A percentile compares a stretch with the other conserved stretches of the same genome.
Conservation (phyloP, 768 basidiomycete genomes). For the Lentinula sp. region DNA sequence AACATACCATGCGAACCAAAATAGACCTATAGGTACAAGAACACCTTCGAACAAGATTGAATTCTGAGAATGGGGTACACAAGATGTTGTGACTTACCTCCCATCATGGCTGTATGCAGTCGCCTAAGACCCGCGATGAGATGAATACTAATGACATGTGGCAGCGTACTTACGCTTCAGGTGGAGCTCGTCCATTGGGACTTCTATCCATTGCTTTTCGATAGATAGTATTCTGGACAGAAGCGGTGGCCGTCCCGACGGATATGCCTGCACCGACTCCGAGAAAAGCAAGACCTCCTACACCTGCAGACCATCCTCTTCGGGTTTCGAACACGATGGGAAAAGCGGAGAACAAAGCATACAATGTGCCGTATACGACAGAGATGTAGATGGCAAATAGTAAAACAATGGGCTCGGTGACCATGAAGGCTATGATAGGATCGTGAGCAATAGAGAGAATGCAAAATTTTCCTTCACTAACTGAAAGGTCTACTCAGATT, state of each 20-base stretch:
- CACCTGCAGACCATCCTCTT: conserved; percentile 30
- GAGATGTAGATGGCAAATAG: conserved; percentile 53
- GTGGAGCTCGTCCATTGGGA: conserved; percentile 43
- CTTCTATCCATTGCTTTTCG: conserved; percentile 41
- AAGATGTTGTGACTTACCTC: conserved; percentile 25
- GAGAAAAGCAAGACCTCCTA: conserved; percentile 57
- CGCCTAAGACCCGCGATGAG: conserved; percentile 26
- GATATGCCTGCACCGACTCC: conserved; percentile 57
- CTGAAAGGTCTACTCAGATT: conserved; percentile 55
- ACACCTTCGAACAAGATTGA: conserved; percentile 21
- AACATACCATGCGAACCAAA: conserved; percentile 52
- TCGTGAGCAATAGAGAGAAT: conserved; percentile 3
- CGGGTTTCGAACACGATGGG: conserved; percentile 19
- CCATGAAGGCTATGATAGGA: conserved; percentile 40
- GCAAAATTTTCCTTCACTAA: conserved; percentile 16
- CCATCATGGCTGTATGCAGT: conserved; percentile 52
- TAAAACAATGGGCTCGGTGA: conserved; percentile 60
- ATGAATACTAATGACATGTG: not conserved
- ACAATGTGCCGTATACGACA: conserved; percentile 56
- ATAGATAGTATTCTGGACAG: conserved; percentile 50
- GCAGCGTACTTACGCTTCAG: conserved; percentile 45
- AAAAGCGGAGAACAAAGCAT: conserved; percentile 59
- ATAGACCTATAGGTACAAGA: conserved; percentile 24
- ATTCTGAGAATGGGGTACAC: not conserved
- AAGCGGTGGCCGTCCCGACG: conserved; percentile 43